phyloP scores from a whole-genome alignment of 345 rosid species.

The Corymbia maculata region DNA sequence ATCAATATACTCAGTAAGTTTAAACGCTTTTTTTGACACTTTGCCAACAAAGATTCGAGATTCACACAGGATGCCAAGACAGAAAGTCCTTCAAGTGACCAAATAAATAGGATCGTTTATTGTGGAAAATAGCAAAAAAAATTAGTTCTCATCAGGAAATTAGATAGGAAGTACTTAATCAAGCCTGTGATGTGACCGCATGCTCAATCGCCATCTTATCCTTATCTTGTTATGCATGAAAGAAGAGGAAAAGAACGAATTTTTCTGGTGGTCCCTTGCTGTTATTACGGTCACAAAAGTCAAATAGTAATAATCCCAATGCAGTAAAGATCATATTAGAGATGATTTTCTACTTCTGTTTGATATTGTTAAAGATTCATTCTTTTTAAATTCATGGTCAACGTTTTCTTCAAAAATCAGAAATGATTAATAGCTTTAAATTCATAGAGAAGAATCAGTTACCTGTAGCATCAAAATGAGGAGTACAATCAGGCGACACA shows the following conservation, averaged over 20 bases:
- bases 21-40: background rate
- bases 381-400: background rate
- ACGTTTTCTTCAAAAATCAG: background rate
- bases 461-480: slow-evolving; percentile 35
- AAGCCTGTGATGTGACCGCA: background rate
- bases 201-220: background rate
- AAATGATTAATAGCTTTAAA: background rate
- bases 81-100: background rate
- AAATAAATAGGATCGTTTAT: background rate
- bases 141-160: background rate
- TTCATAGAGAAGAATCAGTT: background rate
- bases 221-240: background rate
- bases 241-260: background rate
- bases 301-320: background rate
- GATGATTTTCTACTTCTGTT: background rate
- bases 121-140: background rate
- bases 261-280: background rate
- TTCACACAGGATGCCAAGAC: background rate
- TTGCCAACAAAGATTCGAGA: background rate
- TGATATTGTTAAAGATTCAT: background rate
- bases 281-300: background rate
- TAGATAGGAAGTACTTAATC: background rate
- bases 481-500: slow-evolving; percentile 17
- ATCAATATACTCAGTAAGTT: background rate
- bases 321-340: background rate